Percentiles rank a stretch among this genome's conserved stretches.
phyloP scores from a whole-genome alignment of 116 monocot species.

The Iris pallida region DNA sequence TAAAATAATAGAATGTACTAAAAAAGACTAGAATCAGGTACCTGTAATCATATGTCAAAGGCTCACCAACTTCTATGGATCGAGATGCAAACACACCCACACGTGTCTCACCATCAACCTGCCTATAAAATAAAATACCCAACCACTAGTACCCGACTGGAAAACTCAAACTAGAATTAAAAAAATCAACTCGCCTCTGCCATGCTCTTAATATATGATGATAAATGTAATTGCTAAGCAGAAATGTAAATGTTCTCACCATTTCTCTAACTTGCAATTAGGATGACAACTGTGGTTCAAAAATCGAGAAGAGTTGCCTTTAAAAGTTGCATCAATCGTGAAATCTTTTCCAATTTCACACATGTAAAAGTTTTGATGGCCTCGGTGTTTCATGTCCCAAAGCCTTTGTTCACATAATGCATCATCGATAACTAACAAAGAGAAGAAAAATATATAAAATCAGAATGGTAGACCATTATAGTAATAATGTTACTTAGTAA shows the following conservation, averaged over 20 bases:
- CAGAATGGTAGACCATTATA: not conserved
- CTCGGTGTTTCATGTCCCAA: constrained; percentile 88
- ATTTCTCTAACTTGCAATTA: constrained; percentile 93
- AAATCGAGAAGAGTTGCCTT: constrained; percentile 92
- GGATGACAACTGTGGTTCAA: constrained; percentile 96
- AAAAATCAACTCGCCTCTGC: not conserved
- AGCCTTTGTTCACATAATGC: constrained; percentile 85
- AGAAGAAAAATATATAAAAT: not conserved
- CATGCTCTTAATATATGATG: not conserved
- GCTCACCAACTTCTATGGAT: constrained; percentile 67
- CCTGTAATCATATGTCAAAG: constrained; percentile 99
- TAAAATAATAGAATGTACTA: not conserved
- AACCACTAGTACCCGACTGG: not conserved
- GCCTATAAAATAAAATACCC: constrained; percentile 37
- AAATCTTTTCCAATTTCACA: constrained; percentile 91
- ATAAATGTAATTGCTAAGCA: not conserved
- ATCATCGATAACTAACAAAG: constrained; percentile 79
- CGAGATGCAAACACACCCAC: constrained; percentile 90
- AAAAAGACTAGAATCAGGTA: constrained; percentile 11
- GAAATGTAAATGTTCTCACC: constrained; percentile 32
- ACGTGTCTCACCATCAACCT: constrained; percentile 97
- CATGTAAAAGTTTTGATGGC: constrained; percentile 93
- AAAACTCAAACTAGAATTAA: not conserved
- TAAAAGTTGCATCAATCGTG: constrained; percentile 97
- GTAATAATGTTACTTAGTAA: not conserved